Evolutionary conservation across 805 yeast genomes (phyloP).

Genomic region (Teunomyces barrocoloradensis): DNA sequence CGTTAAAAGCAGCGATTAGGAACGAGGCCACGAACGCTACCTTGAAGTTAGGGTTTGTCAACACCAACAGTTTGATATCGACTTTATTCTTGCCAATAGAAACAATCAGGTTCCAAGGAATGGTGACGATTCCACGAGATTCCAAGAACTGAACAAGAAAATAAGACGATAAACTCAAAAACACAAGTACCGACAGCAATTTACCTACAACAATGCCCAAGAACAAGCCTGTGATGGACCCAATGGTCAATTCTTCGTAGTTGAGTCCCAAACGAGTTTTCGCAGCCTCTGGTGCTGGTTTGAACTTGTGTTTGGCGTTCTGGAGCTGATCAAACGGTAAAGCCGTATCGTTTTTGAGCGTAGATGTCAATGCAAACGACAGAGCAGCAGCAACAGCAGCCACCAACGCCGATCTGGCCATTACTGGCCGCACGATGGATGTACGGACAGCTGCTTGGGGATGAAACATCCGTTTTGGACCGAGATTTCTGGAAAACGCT

Average conservation of each 20-base stretch:
- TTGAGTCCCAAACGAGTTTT: slow-evolving; percentile 42
- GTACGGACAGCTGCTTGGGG: background rate
- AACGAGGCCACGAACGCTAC: slow-evolving; percentile 53
- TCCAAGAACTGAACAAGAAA: slow-evolving; percentile 52
- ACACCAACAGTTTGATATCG: slow-evolving; percentile 49
- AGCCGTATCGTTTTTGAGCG: slow-evolving; percentile 10
- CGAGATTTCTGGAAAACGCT: background rate
- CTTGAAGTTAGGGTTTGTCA: slow-evolving; percentile 63
- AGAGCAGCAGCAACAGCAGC: slow-evolving; percentile 9
- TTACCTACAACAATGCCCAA: slow-evolving; percentile 63
- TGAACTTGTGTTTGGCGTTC: background rate
- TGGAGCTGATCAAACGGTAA: slow-evolving; percentile 1
- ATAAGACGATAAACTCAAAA: slow-evolving; percentile 43
- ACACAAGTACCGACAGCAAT: slow-evolving; percentile 51
- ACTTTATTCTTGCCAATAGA: slow-evolving; percentile 32
- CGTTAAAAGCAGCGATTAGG: slow-evolving; percentile 58
- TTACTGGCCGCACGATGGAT: slow-evolving; percentile 2
- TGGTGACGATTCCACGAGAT: slow-evolving; percentile 48
- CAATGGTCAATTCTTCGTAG: slow-evolving; percentile 62
- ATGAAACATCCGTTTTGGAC: background rate
- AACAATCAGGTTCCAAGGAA: slow-evolving; percentile 43
- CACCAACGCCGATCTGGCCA: background rate
- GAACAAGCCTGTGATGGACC: slow-evolving; percentile 59
- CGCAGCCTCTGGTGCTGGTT: background rate
- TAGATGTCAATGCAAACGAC: background rate